Conservation (phyloP, 768 basidiomycete genomes). For the Rhizopogon salebrosus region DNA sequence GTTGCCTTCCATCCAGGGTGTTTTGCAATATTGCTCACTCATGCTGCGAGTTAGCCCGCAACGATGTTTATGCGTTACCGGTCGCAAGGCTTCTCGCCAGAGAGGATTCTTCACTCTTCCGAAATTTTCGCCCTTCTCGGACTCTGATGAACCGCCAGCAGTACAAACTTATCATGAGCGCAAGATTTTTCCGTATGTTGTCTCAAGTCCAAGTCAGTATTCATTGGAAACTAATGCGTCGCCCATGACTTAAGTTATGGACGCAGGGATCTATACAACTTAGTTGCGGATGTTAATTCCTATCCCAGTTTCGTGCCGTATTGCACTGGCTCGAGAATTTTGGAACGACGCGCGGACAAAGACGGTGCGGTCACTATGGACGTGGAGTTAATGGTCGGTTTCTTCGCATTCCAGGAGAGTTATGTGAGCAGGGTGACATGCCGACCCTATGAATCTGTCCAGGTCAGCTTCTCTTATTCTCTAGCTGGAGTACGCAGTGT, state of each 20-base stretch:
- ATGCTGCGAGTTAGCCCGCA: constrained; percentile 16
- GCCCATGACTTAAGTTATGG: constrained; percentile 51
- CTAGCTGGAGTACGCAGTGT: neutral
- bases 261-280: constrained; percentile 70
- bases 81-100: constrained; percentile 2
- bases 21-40: neutral
- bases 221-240: constrained; percentile 7
- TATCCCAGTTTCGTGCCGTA: constrained; percentile 89
- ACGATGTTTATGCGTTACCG: constrained; percentile 2
- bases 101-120: constrained; percentile 48
- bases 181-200: constrained; percentile 82
- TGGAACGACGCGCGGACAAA: constrained; percentile 28
- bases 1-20: no score
- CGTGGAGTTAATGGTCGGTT: constrained; percentile 85
- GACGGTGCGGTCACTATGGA: constrained; percentile 51
- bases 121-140: constrained; percentile 38
- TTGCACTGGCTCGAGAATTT: constrained; percentile 69
- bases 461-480: constrained; percentile 38
- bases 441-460: constrained; percentile 69
- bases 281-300: constrained; percentile 84
- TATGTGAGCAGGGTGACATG: constrained; percentile 86
- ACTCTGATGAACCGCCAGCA: constrained; percentile 27
- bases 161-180: constrained; percentile 72
- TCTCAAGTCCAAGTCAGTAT: constrained; percentile 4
- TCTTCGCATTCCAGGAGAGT: constrained; percentile 80